Conservation (phyloP, 1,284 basidiomycete genomes). For the Erythrobasidium hasegawianum region DNA sequence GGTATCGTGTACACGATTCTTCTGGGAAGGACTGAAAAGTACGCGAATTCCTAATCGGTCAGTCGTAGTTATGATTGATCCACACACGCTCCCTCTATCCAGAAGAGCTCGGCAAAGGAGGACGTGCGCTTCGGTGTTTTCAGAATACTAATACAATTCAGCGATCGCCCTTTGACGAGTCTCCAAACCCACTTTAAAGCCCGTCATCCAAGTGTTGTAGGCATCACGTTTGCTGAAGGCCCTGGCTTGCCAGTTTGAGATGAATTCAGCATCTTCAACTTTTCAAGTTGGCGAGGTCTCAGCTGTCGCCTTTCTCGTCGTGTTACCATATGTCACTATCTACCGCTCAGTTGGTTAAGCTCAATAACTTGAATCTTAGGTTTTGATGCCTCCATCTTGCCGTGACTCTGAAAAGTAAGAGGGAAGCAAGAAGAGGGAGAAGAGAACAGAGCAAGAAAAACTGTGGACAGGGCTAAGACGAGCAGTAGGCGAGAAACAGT, state of each 20-base stretch:
- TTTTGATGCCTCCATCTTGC: no score
- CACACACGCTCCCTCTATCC: constrained; percentile 1
- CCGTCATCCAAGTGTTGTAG: not conserved
- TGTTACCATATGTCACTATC: no score
- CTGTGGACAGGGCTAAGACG: no score
- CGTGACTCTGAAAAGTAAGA: no score
- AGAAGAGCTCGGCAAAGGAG: not conserved
- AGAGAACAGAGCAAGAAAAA: no score
- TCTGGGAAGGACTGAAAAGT: not conserved
- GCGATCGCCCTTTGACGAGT: no score
- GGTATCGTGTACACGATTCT: not conserved
- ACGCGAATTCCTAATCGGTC: constrained; percentile 5
- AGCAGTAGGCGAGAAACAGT: no score
- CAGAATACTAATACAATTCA: constrained; percentile 5
- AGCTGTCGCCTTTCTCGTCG: no score
- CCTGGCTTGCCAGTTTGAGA: not conserved
- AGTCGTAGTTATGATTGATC: not conserved
- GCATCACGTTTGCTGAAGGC: not conserved
- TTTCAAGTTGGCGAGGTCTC: not conserved
- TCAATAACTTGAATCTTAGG: not conserved
- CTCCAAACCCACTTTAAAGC: not conserved
- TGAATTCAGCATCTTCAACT: not conserved
- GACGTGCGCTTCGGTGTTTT: constrained; percentile 3
- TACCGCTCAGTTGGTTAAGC: not conserved
- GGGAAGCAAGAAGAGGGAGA: no score